phyloP scores from a whole-genome alignment of 306 rosid genomes.

The Prosopis cineraria region DNA sequence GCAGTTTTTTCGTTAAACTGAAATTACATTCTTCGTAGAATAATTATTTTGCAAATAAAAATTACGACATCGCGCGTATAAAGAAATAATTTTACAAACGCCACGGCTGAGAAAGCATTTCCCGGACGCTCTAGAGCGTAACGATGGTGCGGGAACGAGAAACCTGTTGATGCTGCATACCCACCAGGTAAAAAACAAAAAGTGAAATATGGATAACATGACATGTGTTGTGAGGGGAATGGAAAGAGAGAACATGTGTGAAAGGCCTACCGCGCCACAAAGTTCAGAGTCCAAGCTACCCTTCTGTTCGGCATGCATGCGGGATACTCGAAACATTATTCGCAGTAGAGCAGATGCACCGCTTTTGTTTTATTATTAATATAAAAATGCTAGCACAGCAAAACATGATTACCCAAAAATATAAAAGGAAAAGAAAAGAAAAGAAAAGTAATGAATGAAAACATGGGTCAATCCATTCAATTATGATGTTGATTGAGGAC shows the following conservation, averaged over 20 bases:
- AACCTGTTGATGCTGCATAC: neutral
- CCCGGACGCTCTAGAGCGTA: neutral
- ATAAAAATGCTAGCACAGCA: neutral
- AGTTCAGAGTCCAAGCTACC: constrained; percentile 66
- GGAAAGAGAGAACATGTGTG: neutral
- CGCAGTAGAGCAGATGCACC: neutral
- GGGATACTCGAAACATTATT: neutral
- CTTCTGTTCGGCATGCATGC: neutral
- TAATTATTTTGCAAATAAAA: no score
- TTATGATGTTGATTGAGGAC: constrained; percentile 6
- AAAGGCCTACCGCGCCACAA: constrained; percentile 44
- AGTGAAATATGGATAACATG: neutral
- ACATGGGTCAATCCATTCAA: constrained; percentile 44
- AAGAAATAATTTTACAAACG: neutral
- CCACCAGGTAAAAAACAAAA: neutral
- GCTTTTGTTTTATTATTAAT: neutral
- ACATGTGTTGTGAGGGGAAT: neutral
- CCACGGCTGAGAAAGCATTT: neutral
- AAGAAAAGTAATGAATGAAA: neutral
- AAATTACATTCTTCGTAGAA: neutral
- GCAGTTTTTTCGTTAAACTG: neutral
- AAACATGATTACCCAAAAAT: neutral
- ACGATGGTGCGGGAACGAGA: neutral
- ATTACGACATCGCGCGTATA: no score
- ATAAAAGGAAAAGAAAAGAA: neutral